Evolutionary conservation across 495 filamentous ascomycete genomes (phyloP), one percentile per base, ranked within the genome.

Genomic region (Xylaria curta): DNA sequence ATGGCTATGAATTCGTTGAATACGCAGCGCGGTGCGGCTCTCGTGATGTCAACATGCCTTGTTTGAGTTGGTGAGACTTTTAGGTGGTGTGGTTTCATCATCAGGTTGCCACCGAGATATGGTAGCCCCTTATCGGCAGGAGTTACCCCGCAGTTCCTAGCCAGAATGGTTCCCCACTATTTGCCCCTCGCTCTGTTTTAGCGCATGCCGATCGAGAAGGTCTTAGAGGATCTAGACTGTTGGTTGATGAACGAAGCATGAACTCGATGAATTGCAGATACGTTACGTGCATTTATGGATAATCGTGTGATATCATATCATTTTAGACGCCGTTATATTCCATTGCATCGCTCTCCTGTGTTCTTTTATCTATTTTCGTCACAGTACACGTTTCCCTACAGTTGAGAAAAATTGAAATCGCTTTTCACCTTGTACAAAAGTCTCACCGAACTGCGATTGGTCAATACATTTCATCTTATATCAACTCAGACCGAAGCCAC

Each of bases 101-200:
- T 44, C 38, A 63, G 5, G 60, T 63, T 44, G 40, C 21, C 60
- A 44, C 60, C 59, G 13, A 2, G 33, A 47, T 42, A 24, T 9
- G n/a, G n/a, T n/a, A 31, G 10, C 53, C 53, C 67, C 67, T 62
- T 69, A 69, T 69, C 67, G 67, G 67, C 44, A 51, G 66, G 21
- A 61, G 33, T 21, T 69, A 69, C 67, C 67, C 67, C 67, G 67
- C 67, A 69, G 26, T 33, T 19, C 47, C 19, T 21, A 47, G 47
- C 47, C 54, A 54, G 51, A 63, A 31, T n/a, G 17, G 24, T 38
- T 61, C 58, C 58, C 58, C 59, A 62, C 31, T 31, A 6, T 2
- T 5, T 38, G 9, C 56, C 56, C 28, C 56, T 36, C 28, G 10
- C n/a, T 59, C 31, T 2, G 58, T 17, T 38, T 38, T 59, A 26